phyloP scores from a whole-genome alignment of 768 basidiomycete genomes.

The Amanita molliuscula region DNA sequence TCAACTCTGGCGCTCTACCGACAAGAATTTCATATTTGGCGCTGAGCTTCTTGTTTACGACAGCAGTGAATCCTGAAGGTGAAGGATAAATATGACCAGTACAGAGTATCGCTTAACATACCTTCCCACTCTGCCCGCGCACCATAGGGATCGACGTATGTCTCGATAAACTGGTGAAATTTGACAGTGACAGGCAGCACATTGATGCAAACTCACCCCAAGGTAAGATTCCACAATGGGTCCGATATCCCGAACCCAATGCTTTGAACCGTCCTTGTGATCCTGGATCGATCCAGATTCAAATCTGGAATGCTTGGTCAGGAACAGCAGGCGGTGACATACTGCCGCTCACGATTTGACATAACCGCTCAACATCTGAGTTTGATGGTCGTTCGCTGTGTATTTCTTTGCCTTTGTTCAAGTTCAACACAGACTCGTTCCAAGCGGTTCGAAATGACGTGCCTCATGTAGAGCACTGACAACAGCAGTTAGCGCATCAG shows the following conservation, averaged over 20 bases:
- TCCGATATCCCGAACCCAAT: conserved; percentile 83
- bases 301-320: conserved; percentile 37
- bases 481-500: conserved; percentile 41
- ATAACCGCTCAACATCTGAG: conserved; percentile 66
- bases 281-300: conserved; percentile 67
- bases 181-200: background rate
- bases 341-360: conserved; percentile 52
- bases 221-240: conserved; percentile 86
- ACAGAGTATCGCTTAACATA: conserved; percentile 12
- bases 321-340: background rate
- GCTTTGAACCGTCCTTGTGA: conserved; percentile 66
- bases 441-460: background rate
- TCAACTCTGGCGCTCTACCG: conserved; percentile 62
- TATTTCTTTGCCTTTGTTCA: conserved; percentile 55
- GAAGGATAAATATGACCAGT: conserved; percentile 6
- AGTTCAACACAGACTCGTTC: background rate
- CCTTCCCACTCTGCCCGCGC: conserved; percentile 94
- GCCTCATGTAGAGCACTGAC: conserved; percentile 54
- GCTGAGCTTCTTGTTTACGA: conserved; percentile 77
- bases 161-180: conserved; percentile 54
- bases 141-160: conserved; percentile 83
- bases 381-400: conserved; percentile 63
- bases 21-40: conserved; percentile 76
- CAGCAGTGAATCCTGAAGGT: conserved; percentile 70
- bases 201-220: conserved; percentile 31